Conservation (phyloP, 1,284 basidiomycete species). For the Boletus sp. region DNA sequence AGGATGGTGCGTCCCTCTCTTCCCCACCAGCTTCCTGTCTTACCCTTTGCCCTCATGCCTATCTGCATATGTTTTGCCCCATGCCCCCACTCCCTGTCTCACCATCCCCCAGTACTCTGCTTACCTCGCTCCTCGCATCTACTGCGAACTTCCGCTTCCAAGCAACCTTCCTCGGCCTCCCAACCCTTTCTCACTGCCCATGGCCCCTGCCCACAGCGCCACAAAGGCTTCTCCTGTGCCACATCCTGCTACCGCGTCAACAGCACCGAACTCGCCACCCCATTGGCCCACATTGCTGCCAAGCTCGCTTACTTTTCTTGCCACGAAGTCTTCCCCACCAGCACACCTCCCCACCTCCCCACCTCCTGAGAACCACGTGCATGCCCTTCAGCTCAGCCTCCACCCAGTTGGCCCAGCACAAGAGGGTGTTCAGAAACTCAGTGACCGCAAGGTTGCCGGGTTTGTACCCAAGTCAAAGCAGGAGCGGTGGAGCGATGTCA, state of each 20-base stretch:
- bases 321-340: conserved; percentile 53
- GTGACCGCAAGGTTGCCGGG: conserved; percentile 42
- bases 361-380: conserved; percentile 47
- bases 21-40: conserved; percentile 33
- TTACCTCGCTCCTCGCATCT: conserved; percentile 61
- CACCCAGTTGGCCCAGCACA: conserved; percentile 48
- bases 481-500: conserved; percentile 39
- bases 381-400: conserved; percentile 41
- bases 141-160: conserved; percentile 56
- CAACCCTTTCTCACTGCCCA: conserved; percentile 52
- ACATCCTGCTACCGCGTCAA: conserved; percentile 47
- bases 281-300: conserved; percentile 60
- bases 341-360: conserved; percentile 52
- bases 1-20: conserved; percentile 43
- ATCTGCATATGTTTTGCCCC: conserved; percentile 46
- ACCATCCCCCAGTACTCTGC: conserved; percentile 50
- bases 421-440: conserved; percentile 64
- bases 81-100: conserved; percentile 2
- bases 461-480: conserved; percentile 37
- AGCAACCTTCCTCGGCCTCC: conserved; percentile 26
- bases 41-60: conserved; percentile 61
- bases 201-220: conserved; percentile 61
- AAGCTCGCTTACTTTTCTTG: conserved; percentile 65
- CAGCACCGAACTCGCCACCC: conserved; percentile 44
- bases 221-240: conserved; percentile 35